Conservation (phyloP, 371 early-diverging fungal species). For the Mortierella sp. region DNA sequence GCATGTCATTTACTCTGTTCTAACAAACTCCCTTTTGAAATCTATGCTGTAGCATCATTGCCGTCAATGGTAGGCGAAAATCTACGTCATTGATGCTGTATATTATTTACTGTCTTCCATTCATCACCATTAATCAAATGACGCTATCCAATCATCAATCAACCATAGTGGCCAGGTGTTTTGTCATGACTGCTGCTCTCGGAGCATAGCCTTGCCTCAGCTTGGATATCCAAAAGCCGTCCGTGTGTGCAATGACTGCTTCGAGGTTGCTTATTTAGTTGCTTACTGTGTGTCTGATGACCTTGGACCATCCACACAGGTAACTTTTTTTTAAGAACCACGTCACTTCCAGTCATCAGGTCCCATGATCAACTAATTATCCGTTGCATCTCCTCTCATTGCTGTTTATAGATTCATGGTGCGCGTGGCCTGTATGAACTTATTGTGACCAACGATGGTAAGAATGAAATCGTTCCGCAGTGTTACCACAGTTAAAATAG, state of each 20-base stretch:
- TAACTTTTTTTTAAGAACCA: constrained; percentile 22
- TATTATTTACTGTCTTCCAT: background rate
- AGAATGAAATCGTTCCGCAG: background rate
- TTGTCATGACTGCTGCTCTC: constrained; percentile 71
- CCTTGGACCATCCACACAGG: constrained; percentile 71
- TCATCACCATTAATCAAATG: background rate
- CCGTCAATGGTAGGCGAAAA: constrained; percentile 67
- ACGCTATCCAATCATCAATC: background rate
- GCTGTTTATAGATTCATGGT: constrained; percentile 67
- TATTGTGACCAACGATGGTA: constrained; percentile 67
- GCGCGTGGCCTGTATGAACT: constrained; percentile 72
- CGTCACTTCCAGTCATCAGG: background rate
- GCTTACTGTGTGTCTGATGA: constrained; percentile 74
- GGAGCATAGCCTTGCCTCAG: constrained; percentile 71
- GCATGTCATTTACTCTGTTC: constrained; percentile 1
- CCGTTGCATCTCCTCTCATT: background rate
- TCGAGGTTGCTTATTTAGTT: constrained; percentile 73
- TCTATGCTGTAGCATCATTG: constrained; percentile 68
- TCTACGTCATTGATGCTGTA: background rate
- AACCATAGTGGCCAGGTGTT: constrained; percentile 69
- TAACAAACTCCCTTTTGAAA: background rate
- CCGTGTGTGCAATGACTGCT: constrained; percentile 72
- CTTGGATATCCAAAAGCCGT: constrained; percentile 72
- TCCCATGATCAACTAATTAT: no score
- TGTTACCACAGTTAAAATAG: background rate